Conservation (phyloP, 2,329 filamentous ascomycete species). For the Fusarium ambrosium region DNA sequence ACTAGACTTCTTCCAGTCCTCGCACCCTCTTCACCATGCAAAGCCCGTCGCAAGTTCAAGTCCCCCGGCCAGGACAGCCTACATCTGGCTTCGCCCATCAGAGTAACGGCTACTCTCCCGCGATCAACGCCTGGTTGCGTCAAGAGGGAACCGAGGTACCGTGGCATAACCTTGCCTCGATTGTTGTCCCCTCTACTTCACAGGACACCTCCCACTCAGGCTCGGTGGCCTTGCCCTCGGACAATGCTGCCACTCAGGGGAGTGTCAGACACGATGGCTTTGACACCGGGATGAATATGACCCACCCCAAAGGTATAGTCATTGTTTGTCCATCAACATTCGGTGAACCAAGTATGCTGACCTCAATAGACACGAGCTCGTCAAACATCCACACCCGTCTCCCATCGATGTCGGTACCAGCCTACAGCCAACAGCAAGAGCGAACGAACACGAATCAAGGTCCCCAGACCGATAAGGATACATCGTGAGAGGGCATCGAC, state of each 20-base stretch:
- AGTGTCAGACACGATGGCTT: neutral
- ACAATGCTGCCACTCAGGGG: neutral
- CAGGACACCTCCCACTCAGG: neutral
- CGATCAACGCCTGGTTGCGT: neutral
- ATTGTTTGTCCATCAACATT: fast-evolving
- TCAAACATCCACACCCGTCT: fast-evolving
- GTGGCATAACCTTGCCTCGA: neutral
- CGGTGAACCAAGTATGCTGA: neutral
- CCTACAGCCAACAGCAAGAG: neutral
- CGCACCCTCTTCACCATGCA: neutral
- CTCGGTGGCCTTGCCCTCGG: neutral
- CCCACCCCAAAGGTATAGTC: neutral
- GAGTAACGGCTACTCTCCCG: neutral
- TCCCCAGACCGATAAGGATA: too few species aligned
- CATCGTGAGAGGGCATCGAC: neutral
- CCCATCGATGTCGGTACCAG: neutral
- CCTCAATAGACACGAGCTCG: neutral
- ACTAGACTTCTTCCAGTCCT: too few species aligned
- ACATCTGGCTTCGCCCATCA: neutral
- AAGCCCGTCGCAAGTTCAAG: neutral
- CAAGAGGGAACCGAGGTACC: neutral
- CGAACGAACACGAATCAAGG: neutral
- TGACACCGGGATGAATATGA: neutral
- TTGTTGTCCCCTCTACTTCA: neutral
- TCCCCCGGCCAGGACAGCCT: neutral